A percentile compares a stretch with the other conserved stretches of the same genome.
Evolutionary conservation across 225 moss, liverwort and hornwort genomes (phyloP).

Genomic region (Marchantia polymorpha): DNA sequence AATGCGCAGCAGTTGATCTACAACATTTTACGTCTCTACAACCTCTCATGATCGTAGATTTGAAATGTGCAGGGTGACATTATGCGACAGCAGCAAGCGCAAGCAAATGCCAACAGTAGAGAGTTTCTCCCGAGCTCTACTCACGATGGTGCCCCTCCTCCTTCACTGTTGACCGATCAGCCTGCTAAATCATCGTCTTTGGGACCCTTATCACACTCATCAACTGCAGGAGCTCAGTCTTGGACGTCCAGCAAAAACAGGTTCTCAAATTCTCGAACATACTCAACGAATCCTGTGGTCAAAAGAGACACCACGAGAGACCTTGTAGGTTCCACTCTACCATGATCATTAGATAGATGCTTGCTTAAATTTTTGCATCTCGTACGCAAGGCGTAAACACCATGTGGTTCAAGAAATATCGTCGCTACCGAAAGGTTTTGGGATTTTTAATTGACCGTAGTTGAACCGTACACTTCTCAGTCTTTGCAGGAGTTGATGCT

Average conservation of each 20-base stretch:
- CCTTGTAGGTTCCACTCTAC: slow-evolving; percentile 45
- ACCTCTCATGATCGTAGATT: neutral
- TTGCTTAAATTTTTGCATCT: neutral
- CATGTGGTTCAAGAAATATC: neutral
- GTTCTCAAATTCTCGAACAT: slow-evolving; percentile 50
- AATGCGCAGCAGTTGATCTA: too few relatives aligned
- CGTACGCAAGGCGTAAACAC: neutral
- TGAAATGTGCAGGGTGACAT: slow-evolving; percentile 68
- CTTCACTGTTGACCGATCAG: slow-evolving; percentile 40
- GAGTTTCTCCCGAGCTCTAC: slow-evolving; percentile 37
- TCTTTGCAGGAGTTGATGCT: neutral
- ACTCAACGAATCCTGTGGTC: slow-evolving; percentile 51
- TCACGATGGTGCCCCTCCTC: slow-evolving; percentile 31
- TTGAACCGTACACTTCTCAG: neutral
- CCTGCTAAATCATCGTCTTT: slow-evolving; percentile 36
- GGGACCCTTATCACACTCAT: slow-evolving; percentile 31
- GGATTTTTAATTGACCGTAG: neutral
- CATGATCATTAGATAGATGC: slow-evolving; percentile 2
- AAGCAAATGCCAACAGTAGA: slow-evolving; percentile 52
- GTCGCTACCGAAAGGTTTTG: neutral
- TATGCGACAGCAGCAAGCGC: slow-evolving; percentile 66
- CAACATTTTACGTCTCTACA: too few relatives aligned
- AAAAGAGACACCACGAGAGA: slow-evolving; percentile 51
- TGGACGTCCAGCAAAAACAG: slow-evolving; percentile 58
- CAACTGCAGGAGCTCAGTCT: slow-evolving; percentile 40